A percentile compares a stretch with the other conserved stretches of the same genome.
Conservation (phyloP, 305 asterid genomes). For the Fraxinus dipetala region DNA sequence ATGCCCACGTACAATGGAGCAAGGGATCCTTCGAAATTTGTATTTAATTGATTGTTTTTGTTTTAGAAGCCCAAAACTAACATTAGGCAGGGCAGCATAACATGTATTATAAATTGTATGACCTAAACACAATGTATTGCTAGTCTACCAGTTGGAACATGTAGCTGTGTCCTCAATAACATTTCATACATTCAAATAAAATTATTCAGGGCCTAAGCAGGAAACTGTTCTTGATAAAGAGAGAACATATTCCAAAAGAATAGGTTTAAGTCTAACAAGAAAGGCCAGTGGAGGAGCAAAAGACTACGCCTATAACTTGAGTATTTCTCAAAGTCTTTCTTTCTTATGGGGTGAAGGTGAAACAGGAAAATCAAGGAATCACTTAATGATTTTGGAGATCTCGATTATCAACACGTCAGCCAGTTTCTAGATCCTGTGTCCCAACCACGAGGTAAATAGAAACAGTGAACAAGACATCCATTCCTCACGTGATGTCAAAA, state of each 20-base stretch:
- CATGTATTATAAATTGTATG: neutral
- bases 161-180: constrained; percentile 14
- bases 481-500: neutral
- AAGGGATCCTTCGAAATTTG: neutral
- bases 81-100: neutral
- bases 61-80: constrained; percentile 11
- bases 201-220: constrained; percentile 3
- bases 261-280: neutral
- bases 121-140: neutral
- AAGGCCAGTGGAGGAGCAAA: neutral
- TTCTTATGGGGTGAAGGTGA: neutral
- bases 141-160: neutral
- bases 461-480: neutral
- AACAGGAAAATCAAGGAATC: neutral
- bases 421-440: neutral
- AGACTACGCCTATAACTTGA: neutral
- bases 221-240: neutral
- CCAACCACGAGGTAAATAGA: neutral
- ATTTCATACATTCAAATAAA: neutral
- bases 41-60: neutral
- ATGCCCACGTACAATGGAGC: neutral
- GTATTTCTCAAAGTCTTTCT: neutral
- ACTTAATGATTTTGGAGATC: neutral
- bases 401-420: neutral
- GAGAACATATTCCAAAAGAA: neutral